Evolutionary conservation across 2,329 filamentous ascomycete species (phyloP).

Genomic region (Xylogone sp.): DNA sequence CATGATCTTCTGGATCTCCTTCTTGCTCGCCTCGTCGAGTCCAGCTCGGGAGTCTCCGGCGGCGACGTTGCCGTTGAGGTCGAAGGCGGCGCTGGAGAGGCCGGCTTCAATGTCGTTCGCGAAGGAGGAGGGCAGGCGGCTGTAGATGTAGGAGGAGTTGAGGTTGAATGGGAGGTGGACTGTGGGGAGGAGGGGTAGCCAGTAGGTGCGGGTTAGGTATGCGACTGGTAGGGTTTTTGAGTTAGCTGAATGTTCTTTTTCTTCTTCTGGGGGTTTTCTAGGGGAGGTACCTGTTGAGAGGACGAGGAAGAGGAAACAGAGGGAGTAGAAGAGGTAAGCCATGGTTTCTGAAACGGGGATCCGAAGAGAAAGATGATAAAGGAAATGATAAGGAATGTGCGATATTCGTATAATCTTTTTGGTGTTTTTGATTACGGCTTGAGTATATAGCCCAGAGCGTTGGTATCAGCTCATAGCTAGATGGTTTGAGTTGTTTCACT

Average conservation of each 20-base stretch:
- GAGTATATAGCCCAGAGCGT: neutral
- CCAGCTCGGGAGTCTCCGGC: constrained; percentile 75
- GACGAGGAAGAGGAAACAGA: constrained; percentile 69
- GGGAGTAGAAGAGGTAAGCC: constrained; percentile 76
- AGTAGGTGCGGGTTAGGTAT: constrained; percentile 75
- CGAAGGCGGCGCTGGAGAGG: constrained; percentile 77
- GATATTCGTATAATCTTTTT: neutral
- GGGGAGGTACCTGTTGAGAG: constrained; percentile 60
- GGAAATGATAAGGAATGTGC: neutral
- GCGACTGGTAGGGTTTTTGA: constrained; percentile 45
- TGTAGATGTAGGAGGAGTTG: constrained; percentile 64
- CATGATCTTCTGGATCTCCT: constrained; percentile 86
- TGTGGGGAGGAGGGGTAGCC: constrained; percentile 68
- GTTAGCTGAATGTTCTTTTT: constrained; percentile 12
- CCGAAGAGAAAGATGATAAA: neutral
- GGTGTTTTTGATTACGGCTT: too few species aligned
- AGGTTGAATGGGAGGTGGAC: constrained; percentile 56
- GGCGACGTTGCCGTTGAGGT: constrained; percentile 75
- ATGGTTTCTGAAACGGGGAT: too few species aligned
- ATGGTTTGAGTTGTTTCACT: neutral
- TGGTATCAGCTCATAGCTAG: neutral
- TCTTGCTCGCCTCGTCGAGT: constrained; percentile 75
- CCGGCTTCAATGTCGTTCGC: constrained; percentile 83
- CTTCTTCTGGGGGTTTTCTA: too few species aligned
- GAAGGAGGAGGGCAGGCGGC: constrained; percentile 74